Conservation (phyloP, 768 basidiomycete species). For the Flagelloscypha sp. region DNA sequence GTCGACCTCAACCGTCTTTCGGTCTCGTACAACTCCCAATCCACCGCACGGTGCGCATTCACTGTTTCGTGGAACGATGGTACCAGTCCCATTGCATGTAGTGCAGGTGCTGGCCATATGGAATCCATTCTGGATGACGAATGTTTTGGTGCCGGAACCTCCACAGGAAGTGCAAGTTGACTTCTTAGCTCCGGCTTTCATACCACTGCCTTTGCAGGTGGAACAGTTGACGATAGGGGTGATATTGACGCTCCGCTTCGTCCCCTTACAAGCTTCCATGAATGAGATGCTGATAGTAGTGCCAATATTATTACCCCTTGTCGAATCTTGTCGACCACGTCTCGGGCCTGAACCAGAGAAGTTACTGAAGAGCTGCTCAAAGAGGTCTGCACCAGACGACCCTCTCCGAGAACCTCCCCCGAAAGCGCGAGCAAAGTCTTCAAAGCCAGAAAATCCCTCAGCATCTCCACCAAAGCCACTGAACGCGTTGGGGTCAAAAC, state of each 20-base stretch:
- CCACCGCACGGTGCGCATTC: slow-evolving; percentile 80
- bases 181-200: slow-evolving; percentile 81
- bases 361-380: slow-evolving; percentile 78
- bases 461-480: slow-evolving; percentile 40
- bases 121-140: slow-evolving; percentile 88
- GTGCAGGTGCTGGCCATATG: slow-evolving; percentile 92
- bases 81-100: slow-evolving; percentile 74
- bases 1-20: slow-evolving; percentile 70
- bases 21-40: slow-evolving; percentile 77
- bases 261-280: slow-evolving; percentile 92
- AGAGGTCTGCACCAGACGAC: no score
- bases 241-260: slow-evolving; percentile 64
- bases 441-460: slow-evolving; percentile 67
- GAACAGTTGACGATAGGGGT: slow-evolving; percentile 78
- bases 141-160: slow-evolving; percentile 83
- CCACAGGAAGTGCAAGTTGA: slow-evolving; percentile 72
- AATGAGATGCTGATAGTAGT: slow-evolving; percentile 69
- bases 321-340: slow-evolving; percentile 34
- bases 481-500: slow-evolving; percentile 89
- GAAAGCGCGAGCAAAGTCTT: slow-evolving; percentile 59
- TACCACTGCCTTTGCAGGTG: slow-evolving; percentile 77
- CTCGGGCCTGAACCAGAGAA: slow-evolving; percentile 44
- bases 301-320: slow-evolving; percentile 78
- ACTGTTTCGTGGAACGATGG: slow-evolving; percentile 65
- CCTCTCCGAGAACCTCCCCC: slow-evolving; percentile 37